Percentiles rank a stretch among this genome's conserved stretches.
Evolutionary conservation across 2,329 filamentous ascomycete genomes (phyloP).

Genomic region (Diplodia mutila): DNA sequence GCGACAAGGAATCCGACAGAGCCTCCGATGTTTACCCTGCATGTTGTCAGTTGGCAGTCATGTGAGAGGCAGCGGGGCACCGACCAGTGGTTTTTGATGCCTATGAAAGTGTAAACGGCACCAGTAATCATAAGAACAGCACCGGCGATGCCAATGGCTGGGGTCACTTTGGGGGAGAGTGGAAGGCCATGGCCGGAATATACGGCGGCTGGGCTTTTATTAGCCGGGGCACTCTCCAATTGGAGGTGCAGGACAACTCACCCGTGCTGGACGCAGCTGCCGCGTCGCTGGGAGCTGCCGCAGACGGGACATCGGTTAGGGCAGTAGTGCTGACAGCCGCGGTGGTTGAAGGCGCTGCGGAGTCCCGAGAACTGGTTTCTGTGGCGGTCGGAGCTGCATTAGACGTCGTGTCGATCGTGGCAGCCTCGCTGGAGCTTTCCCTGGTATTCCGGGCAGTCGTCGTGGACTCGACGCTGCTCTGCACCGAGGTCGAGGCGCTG

Average conservation of each 20-base stretch:
- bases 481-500: not conserved
- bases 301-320: slow-evolving; percentile 30
- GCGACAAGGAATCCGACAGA: slow-evolving; percentile 75
- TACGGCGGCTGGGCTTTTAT: slow-evolving; percentile 18
- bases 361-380: slow-evolving; percentile 6
- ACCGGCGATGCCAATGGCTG: slow-evolving; percentile 78
- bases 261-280: slow-evolving; percentile 32
- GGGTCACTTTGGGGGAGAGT: slow-evolving; percentile 73
- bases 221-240: not conserved
- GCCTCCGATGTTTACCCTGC: slow-evolving; percentile 50
- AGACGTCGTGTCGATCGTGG: not conserved
- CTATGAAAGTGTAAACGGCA: slow-evolving; percentile 71
- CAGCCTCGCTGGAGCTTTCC: not conserved
- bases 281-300: slow-evolving; percentile 30
- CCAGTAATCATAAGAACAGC: slow-evolving; percentile 75
- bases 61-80: slow-evolving; percentile 23
- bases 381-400: not conserved
- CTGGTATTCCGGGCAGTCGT: not conserved
- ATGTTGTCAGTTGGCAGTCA: slow-evolving; percentile 29
- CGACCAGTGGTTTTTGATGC: slow-evolving; percentile 76
- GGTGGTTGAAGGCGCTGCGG: slow-evolving; percentile 5
- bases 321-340: slow-evolving; percentile 18
- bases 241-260: slow-evolving; percentile 27
- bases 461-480: not conserved
- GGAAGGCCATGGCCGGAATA: slow-evolving; percentile 58